These are phyloP conservation scores for Vicia faba DNA, from an alignment of 306 rosid genomes.

Conservation along the genomic window DNA sequence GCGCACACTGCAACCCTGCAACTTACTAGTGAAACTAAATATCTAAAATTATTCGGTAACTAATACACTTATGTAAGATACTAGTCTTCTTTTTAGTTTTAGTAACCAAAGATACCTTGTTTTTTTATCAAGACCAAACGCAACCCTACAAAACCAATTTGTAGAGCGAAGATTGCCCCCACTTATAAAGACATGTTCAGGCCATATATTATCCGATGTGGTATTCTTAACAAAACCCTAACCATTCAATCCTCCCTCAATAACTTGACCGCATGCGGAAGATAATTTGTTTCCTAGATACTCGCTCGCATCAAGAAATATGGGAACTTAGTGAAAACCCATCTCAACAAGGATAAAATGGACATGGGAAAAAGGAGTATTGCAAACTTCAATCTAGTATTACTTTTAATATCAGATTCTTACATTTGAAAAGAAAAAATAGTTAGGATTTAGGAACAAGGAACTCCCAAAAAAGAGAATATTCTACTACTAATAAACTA, in stretches of 20 bases:
- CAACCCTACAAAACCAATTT: too few species aligned
- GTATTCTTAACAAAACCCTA: too few species aligned
- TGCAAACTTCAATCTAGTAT: neutral
- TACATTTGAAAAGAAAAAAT: constrained; percentile 3
- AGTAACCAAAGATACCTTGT: too few species aligned
- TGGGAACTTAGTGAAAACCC: neutral
- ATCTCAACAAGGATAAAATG: neutral
- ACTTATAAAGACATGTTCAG: too few species aligned
- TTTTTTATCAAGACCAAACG: too few species aligned
- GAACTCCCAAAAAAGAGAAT: neutral
- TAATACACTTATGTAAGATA: neutral
- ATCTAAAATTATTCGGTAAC: constrained; percentile 6
- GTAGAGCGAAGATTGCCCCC: too few species aligned
- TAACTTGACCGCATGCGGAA: neutral
- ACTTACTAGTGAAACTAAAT: constrained; percentile 32
- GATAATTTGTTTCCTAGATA: neutral
- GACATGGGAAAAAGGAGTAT: neutral
- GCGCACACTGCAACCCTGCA: constrained; percentile 71
- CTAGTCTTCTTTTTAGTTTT: too few species aligned
- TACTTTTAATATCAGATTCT: constrained; percentile 8
- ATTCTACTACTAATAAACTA: constrained; percentile 6
- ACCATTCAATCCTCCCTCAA: neutral
- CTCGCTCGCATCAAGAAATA: neutral
- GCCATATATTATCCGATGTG: too few species aligned
- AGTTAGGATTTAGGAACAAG: constrained; percentile 11